Evolutionary conservation across 805 yeast species (phyloP), one percentile per base, ranked within the genome.

Genomic region (Starmerella kuoi): DNA sequence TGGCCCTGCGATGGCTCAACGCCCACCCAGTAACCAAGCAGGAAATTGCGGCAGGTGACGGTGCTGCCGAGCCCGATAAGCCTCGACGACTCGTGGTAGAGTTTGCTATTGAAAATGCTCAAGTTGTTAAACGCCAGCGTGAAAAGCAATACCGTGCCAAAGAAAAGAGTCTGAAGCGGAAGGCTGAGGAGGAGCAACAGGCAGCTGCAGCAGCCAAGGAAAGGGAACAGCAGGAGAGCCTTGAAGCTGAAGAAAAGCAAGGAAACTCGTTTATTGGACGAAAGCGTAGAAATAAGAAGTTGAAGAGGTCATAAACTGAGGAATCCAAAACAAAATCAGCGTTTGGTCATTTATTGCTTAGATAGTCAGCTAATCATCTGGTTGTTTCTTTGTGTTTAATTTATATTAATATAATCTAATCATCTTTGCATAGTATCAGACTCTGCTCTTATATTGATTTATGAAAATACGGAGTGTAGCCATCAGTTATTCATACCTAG

Each of bases 1-100:
- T 86, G 96, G 96, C 94, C 2, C 72, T 91, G 43, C 76, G 98
- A 68, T 91, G 95, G 95, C 70, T 91, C 60, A 91, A 91, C 61
- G 95, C 94, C 6, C 95, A 88, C 58, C 79, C 74, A 56, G 94
- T 91, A 5, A 65, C 83, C 0, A 61, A 61, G 26, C 74, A 70
- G 8, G 96, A 87, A 61, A 72, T 85, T 31, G 49, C 51, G 2
- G 59, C 39, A 4, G 63, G 59, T 4, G 38, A 43, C 30, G 45
- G 42, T 9, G 55, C 46, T 11, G 55, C 47, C 22, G 53, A 44
- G 24, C 40, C 37, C 23, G 51, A 66, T 20, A 54, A 67, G 30
- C 67, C 69, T 42, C 76, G 95, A 65, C 75, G 84, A 48, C 68
- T 91, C 46, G 83, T 88, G 55, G 97, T 76, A 25, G 98, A 91